phyloP scores from a whole-genome alignment of 2,329 filamentous ascomycete genomes.

The Cadophora gregata region DNA sequence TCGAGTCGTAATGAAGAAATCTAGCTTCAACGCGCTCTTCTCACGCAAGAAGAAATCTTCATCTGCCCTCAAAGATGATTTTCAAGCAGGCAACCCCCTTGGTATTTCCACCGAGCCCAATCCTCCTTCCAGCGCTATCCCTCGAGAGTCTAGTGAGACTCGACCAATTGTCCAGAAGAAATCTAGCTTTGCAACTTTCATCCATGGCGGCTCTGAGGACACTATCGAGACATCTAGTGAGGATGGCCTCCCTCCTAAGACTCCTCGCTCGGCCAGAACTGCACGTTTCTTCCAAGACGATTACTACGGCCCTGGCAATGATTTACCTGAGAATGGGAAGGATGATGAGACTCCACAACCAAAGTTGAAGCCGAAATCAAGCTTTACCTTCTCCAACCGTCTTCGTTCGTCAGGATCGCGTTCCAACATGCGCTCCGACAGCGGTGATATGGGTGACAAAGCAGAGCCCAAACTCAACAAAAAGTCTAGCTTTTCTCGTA shows the following conservation, averaged over 20 bases:
- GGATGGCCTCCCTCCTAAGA: background rate
- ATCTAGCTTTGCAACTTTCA: background rate
- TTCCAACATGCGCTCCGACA: background rate
- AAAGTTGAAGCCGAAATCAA: constrained; percentile 3
- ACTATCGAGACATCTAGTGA: background rate
- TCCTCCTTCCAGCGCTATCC: background rate
- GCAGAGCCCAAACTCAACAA: background rate
- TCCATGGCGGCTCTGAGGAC: background rate
- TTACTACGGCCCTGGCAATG: background rate
- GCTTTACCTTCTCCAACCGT: background rate
- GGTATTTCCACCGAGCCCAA: background rate
- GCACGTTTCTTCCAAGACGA: background rate
- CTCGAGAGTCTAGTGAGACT: background rate
- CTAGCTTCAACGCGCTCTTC: constrained; percentile 8
- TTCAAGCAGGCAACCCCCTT: background rate
- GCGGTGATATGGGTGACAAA: background rate
- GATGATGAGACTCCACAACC: background rate
- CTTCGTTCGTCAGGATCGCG: background rate
- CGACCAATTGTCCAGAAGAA: constrained; percentile 13
- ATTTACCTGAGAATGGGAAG: background rate
- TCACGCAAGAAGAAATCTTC: constrained; percentile 1
- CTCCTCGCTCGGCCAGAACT: background rate
- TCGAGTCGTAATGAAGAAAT: constrained; percentile 12
- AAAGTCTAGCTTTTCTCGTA: background rate
- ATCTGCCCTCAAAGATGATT: background rate